Evolutionary conservation across 306 rosid species (phyloP).

Genomic region (Mimosa pudica): DNA sequence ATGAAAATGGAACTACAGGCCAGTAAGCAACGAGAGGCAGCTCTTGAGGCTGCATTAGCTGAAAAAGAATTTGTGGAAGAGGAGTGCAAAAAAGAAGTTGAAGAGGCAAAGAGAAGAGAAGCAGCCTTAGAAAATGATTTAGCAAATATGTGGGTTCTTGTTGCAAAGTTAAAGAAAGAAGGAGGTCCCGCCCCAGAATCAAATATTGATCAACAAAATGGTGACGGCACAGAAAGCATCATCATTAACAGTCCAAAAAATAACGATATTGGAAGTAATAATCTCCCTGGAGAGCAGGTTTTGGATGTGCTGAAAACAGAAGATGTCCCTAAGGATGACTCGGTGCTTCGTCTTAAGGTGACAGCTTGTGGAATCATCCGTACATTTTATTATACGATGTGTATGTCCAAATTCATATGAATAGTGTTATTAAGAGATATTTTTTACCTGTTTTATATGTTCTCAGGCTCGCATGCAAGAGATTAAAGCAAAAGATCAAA

Average conservation of each 20-base stretch:
- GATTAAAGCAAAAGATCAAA: constrained; percentile 85
- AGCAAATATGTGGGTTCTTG: constrained; percentile 99
- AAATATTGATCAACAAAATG: constrained; percentile 46
- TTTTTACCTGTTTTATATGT: constrained; percentile 23
- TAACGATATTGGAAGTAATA: constrained; percentile 40
- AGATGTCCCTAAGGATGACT: constrained; percentile 65
- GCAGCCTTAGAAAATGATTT: constrained; percentile 91
- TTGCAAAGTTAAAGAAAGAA: constrained; percentile 95
- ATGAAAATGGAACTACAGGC: constrained; percentile 83
- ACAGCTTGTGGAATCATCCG: constrained; percentile 8
- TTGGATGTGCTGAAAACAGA: constrained; percentile 49
- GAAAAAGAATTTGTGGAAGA: constrained; percentile 86
- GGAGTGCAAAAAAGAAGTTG: constrained; percentile 75
- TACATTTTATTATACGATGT: neutral
- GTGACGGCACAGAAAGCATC: constrained; percentile 42
- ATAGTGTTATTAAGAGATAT: neutral
- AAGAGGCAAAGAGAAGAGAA: constrained; percentile 87
- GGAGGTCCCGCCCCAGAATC: constrained; percentile 56
- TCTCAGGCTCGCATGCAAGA: constrained; percentile 93
- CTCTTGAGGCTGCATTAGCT: constrained; percentile 89
- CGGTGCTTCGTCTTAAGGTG: constrained; percentile 93
- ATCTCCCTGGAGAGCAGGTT: constrained; percentile 43
- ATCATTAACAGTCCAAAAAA: constrained; percentile 41
- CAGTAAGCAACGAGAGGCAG: constrained; percentile 88
- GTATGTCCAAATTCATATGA: constrained; percentile 8